These are phyloP conservation scores for Cryphonectria naterciae DNA, from an alignment of 2,329 filamentous ascomycete genomes.

Conservation along the genomic window DNA sequence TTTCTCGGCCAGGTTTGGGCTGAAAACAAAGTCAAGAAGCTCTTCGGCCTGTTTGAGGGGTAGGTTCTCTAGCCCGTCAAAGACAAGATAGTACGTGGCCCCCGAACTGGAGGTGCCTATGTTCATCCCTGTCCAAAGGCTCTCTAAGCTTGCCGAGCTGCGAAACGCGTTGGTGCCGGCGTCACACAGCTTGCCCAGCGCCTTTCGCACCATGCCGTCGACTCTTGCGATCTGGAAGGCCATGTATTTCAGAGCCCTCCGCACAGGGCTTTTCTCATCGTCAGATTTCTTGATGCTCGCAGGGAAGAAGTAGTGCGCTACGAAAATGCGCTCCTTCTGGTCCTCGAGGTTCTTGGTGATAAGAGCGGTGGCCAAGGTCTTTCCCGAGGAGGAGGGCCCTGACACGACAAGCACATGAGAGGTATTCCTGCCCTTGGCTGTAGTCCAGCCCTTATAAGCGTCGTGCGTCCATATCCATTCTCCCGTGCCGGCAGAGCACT, in stretches of 20 bases:
- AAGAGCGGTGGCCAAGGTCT: slow-evolving; percentile 32
- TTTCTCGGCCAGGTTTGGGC: slow-evolving; percentile 21
- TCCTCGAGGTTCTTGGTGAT: slow-evolving; percentile 36
- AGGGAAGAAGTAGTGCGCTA: slow-evolving; percentile 36
- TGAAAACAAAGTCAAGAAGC: slow-evolving; percentile 27
- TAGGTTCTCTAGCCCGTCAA: slow-evolving; percentile 36
- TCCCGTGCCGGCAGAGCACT: slow-evolving; percentile 24
- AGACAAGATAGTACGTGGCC: slow-evolving; percentile 33
- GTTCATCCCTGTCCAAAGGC: slow-evolving; percentile 32
- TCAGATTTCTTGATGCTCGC: slow-evolving; percentile 32
- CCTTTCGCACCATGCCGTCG: slow-evolving; percentile 32
- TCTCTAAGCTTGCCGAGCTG: slow-evolving; percentile 22
- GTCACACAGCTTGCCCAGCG: slow-evolving; percentile 33
- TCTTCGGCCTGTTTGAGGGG: slow-evolving; percentile 21
- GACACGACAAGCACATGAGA: slow-evolving; percentile 32
- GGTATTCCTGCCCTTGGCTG: slow-evolving; percentile 22
- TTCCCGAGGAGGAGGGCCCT: slow-evolving; percentile 33
- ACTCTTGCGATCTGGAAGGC: slow-evolving; percentile 37
- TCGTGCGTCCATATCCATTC: slow-evolving; percentile 12
- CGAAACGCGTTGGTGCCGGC: slow-evolving; percentile 22
- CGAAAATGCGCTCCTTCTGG: slow-evolving; percentile 32
- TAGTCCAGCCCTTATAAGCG: slow-evolving; percentile 6
- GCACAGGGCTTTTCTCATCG: slow-evolving; percentile 32
- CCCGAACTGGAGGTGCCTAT: slow-evolving; percentile 30
- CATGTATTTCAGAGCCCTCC: slow-evolving; percentile 35